Conservation (phyloP, 179 eudicot genomes). For the Drosera spatulata region DNA sequence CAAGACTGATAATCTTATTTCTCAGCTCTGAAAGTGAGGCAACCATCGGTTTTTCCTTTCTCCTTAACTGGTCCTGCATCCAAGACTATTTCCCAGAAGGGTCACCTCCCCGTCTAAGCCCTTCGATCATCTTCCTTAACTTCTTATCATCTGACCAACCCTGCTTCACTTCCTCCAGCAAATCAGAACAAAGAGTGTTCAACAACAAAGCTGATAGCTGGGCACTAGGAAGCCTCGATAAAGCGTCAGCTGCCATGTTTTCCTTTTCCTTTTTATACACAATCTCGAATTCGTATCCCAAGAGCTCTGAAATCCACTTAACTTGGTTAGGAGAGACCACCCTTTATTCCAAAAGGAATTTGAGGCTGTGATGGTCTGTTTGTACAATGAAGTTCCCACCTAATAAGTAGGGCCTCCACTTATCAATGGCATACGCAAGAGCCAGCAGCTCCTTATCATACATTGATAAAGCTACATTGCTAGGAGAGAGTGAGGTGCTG, state of each 20-base stretch:
- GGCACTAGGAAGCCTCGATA: not conserved
- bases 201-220: not conserved
- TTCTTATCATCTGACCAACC: not conserved
- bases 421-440: not conserved
- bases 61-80: too few relatives aligned
- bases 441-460: constrained; percentile 11
- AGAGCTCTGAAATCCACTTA: too few relatives aligned
- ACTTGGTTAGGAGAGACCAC: too few relatives aligned
- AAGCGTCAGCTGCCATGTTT: not conserved
- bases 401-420: constrained; percentile 3
- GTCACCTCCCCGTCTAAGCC: not conserved
- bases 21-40: not conserved
- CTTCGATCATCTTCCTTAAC: not conserved
- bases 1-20: not conserved
- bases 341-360: not conserved
- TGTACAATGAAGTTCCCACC: not conserved
- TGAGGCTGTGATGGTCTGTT: not conserved
- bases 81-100: not conserved
- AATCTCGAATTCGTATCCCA: not conserved
- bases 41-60: too few relatives aligned
- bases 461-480: not conserved
- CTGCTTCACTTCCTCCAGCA: too few relatives aligned
- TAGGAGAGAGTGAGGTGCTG: too few relatives aligned
- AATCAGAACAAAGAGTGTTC: too few relatives aligned
- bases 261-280: not conserved